Evolutionary conservation across 768 basidiomycete genomes (phyloP).

Genomic region (Psilocybe cubensis): DNA sequence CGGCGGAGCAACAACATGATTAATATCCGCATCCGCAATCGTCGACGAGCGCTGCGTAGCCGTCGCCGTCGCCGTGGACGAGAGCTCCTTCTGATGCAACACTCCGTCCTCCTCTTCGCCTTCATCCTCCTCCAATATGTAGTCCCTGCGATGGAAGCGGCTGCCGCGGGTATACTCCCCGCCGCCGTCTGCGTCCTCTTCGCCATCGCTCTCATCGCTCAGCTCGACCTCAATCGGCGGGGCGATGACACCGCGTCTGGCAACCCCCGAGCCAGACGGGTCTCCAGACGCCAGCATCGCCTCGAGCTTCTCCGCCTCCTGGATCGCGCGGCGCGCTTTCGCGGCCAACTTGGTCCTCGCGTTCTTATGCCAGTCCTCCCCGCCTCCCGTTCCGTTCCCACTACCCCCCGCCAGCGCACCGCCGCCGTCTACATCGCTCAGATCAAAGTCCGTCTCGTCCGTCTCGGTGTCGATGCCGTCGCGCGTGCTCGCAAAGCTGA

Average conservation of each 20-base stretch:
- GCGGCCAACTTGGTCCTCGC: constrained; percentile 71
- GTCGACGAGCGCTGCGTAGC: constrained; percentile 12
- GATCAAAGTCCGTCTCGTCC: constrained; percentile 50
- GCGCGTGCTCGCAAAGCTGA: constrained; percentile 75
- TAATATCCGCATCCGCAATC: constrained; percentile 20
- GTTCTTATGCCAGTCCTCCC: constrained; percentile 66
- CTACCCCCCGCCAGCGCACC: constrained; percentile 21
- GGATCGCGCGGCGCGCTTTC: constrained; percentile 65
- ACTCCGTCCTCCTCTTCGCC: constrained; percentile 41
- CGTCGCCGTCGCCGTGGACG: constrained; percentile 13
- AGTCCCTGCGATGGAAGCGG: too few species aligned
- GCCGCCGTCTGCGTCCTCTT: too few species aligned
- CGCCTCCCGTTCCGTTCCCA: constrained; percentile 24
- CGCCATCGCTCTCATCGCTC: constrained; percentile 29
- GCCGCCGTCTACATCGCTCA: constrained; percentile 50
- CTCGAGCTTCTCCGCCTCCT: constrained; percentile 43
- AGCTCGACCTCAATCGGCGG: constrained; percentile 32
- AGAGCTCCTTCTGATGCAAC: constrained; percentile 18
- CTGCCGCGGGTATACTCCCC: too few species aligned
- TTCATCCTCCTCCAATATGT: constrained; percentile 77
- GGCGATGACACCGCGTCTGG: constrained; percentile 4
- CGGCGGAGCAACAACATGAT: constrained; percentile 29
- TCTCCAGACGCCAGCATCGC: constrained; percentile 21
- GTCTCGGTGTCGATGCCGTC: constrained; percentile 66
- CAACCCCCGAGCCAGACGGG: constrained; percentile 11